Evolutionary conservation across 495 filamentous ascomycete genomes (phyloP).

Genomic region (Daldinia vernicosa): DNA sequence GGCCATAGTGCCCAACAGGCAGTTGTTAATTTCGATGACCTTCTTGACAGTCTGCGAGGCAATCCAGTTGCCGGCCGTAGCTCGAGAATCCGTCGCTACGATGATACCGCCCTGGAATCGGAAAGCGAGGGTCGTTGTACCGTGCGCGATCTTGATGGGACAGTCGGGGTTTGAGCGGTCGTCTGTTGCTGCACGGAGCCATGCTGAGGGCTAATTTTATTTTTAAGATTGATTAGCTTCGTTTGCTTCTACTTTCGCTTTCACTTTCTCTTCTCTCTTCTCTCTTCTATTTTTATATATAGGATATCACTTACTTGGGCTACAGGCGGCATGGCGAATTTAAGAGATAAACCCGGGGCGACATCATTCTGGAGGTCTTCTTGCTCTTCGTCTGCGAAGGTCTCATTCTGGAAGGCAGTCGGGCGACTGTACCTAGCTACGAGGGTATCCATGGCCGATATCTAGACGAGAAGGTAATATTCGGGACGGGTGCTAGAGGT

Average conservation of each 20-base stretch:
- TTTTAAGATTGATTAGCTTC: conserved; percentile 24
- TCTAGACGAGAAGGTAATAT: background rate
- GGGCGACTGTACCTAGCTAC: conserved; percentile 87
- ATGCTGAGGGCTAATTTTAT: conserved; percentile 73
- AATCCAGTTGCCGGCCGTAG: conserved; percentile 98
- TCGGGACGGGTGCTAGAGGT: background rate
- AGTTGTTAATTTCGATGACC: conserved; percentile 92
- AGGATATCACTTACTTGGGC: conserved; percentile 71
- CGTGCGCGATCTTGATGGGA: conserved; percentile 99
- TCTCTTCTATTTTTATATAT: background rate
- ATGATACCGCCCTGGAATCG: conserved; percentile 98
- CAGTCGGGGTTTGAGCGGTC: conserved; percentile 95
- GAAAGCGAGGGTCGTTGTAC: conserved; percentile 98
- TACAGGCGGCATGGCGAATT: conserved; percentile 94
- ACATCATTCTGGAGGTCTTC: conserved; percentile 75
- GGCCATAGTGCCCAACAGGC: conserved; percentile 96
- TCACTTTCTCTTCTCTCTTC: background rate
- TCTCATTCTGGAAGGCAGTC: conserved; percentile 71
- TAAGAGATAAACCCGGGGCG: conserved; percentile 76
- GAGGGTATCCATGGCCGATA: conserved; percentile 82
- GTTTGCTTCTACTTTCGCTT: background rate
- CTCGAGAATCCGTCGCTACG: conserved; percentile 95
- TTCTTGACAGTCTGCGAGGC: conserved; percentile 99
- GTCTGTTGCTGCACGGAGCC: conserved; percentile 96
- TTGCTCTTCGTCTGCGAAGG: conserved; percentile 68